These are phyloP conservation scores for Crithidia expoeki DNA, from an alignment of 208 protist species.

Conservation along the genomic window DNA sequence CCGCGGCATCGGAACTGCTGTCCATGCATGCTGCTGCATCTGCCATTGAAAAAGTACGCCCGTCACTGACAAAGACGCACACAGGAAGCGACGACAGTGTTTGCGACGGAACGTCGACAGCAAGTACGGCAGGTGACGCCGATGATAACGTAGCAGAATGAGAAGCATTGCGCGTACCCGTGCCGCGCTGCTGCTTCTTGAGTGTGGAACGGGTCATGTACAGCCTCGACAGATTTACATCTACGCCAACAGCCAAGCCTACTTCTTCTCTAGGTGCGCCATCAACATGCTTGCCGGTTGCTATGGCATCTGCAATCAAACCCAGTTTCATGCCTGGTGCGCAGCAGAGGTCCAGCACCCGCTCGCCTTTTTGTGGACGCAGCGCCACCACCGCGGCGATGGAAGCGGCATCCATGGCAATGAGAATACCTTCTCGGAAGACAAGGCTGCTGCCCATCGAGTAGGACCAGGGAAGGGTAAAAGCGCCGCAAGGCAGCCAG, in stretches of 20 bases:
- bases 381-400: slow-evolving; percentile 84
- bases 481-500: slow-evolving; percentile 72
- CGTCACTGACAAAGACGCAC: slow-evolving; percentile 61
- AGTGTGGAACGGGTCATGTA: slow-evolving; percentile 57
- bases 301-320: slow-evolving; percentile 65
- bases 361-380: slow-evolving; percentile 50
- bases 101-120: too few species aligned
- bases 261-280: not conserved
- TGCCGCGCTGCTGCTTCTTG: slow-evolving; percentile 36
- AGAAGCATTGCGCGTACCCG: not conserved
- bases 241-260: slow-evolving; percentile 72
- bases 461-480: slow-evolving; percentile 44
- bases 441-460: slow-evolving; percentile 34
- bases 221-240: slow-evolving; percentile 66
- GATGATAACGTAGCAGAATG: too few species aligned
- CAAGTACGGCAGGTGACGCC: too few species aligned
- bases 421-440: slow-evolving; percentile 48
- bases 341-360: slow-evolving; percentile 87
- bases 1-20: not conserved
- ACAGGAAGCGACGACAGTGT: slow-evolving; percentile 24
- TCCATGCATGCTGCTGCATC: slow-evolving; percentile 32
- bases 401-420: slow-evolving; percentile 88
- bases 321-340: slow-evolving; percentile 88
- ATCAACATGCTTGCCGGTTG: not conserved
- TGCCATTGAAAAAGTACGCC: slow-evolving; percentile 26